phyloP scores from a whole-genome alignment of 148 eudicot genomes.

The Nepenthes mirabilis region DNA sequence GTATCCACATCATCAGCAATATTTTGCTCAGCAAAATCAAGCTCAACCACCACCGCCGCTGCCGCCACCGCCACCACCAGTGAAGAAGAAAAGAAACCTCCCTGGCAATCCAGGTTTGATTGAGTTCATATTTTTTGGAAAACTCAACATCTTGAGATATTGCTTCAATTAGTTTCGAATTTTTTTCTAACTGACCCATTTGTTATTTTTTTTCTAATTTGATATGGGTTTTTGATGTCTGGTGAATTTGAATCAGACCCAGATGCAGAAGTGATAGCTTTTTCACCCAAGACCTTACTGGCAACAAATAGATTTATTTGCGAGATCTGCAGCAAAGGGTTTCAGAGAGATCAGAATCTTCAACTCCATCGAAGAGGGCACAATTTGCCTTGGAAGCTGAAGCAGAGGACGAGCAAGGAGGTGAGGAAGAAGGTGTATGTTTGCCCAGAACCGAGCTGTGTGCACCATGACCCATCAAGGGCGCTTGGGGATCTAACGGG shows the following conservation, averaged over 20 bases:
- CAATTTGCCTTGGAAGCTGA: conserved; percentile 1
- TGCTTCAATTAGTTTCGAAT: not conserved
- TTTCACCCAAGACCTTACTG: not conserved
- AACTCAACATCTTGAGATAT: not conserved
- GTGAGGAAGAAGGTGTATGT: conserved; percentile 2
- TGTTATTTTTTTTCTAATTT: not conserved
- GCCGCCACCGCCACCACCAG: conserved; percentile 1
- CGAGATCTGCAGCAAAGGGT: conserved; percentile 1
- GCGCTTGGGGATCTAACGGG: conserved; percentile 59
- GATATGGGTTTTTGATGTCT: not conserved
- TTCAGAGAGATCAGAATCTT: conserved; percentile 1
- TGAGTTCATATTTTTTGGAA: too few species aligned
- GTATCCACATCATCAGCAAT: not conserved
- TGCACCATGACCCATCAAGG: conserved; percentile 47
- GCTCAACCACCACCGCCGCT: not conserved
- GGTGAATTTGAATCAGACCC: not conserved
- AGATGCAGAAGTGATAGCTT: conserved; percentile 7
- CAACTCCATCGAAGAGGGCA: conserved; percentile 1
- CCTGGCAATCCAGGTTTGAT: not conserved
- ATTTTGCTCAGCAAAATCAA: not conserved
- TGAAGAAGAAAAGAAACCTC: conserved; percentile 1
- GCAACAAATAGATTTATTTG: not conserved
- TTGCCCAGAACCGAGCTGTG: conserved; percentile 45
- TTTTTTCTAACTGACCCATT: not conserved
- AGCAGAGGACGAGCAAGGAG: not conserved